Evolutionary conservation across 2,329 filamentous ascomycete genomes (phyloP).

Genomic region (Rhynchosporium graminicola): DNA sequence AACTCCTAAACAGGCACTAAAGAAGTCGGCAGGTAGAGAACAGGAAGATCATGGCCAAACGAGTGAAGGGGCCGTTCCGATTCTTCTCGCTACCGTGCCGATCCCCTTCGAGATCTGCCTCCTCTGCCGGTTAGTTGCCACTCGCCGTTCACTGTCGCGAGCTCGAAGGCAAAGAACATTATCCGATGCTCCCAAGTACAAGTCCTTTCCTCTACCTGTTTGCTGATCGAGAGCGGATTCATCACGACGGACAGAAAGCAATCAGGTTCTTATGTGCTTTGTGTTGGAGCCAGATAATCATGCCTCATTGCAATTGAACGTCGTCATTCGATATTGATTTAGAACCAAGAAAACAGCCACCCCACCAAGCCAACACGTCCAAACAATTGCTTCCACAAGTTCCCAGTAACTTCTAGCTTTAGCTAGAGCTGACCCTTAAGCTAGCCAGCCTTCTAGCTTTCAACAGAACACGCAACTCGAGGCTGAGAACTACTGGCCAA

Average conservation of each 20-base stretch:
- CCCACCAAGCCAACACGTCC: background rate
- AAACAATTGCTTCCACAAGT: background rate
- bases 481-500: background rate
- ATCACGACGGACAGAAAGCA: constrained; percentile 8
- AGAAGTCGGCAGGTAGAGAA: constrained; percentile 4
- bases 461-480: background rate
- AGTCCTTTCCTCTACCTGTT: background rate
- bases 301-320: background rate
- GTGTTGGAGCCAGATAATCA: background rate
- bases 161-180: background rate
- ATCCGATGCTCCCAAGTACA: constrained; percentile 2
- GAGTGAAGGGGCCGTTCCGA: constrained; percentile 3
- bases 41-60: background rate
- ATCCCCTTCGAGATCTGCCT: constrained; percentile 5
- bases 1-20: background rate
- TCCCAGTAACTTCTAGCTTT: background rate
- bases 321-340: background rate
- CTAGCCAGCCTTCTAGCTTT: background rate
- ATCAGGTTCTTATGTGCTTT: background rate
- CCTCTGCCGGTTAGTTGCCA: background rate
- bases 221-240: constrained; percentile 7
- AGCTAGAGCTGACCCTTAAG: background rate
- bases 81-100: constrained; percentile 10
- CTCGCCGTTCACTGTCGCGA: background rate
- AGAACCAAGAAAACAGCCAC: background rate